Base-by-base conservation (phyloP, 306 rosid genomes). In the Rosa chinensis region DNA sequence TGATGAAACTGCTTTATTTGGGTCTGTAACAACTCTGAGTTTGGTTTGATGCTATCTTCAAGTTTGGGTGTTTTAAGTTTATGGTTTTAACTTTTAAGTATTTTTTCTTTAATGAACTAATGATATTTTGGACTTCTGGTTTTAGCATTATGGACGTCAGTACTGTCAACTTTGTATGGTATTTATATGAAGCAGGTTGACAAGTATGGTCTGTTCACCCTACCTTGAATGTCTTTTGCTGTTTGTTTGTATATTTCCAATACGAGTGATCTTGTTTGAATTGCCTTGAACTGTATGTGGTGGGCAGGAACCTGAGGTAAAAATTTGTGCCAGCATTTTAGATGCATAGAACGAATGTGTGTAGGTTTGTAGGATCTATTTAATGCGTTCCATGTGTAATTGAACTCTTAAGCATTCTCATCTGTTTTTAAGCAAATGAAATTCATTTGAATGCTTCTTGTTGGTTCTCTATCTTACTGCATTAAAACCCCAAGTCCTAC, bases 261-360 rank as follows among this genome's bases (percentile, higher is more conserved):
- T 70, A 12, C 4, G 3, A 45, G 55, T n/a, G 56, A 21, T n/a
- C 39, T 5, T 2, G 28, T 68, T 45, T 37, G 75, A 50, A 11
- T 39, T 18, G 13, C 44, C 43, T 42, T 55, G 70, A 73, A n/a
- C 63, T 74, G 72, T 52, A 75, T 25, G 71, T 63, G 83, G 25
- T 61, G 75, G 85, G 87, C 92, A 94, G 97, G 97, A 94, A 76
- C 98, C 97, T 69, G 98, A 94, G 80, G 90, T 96, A 1, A 97
- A 94, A 88, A 92, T 92, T 53, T 94, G 95, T 84, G 97, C 95
- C 43, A 94, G 91, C 79, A 94, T 94, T 89, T 79, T 94, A 88
- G 98, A 94, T 58, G 90, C 98, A 63, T 73, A 92, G 83, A 94
- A 94, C 73, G 98, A 94, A 78, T 89, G 97, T 84, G 61, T 94